Percentiles rank a stretch among this genome's conserved stretches.
Evolutionary conservation across 108 stramenopile genomes (phyloP).

Genomic region (Skeletonema costatum): DNA sequence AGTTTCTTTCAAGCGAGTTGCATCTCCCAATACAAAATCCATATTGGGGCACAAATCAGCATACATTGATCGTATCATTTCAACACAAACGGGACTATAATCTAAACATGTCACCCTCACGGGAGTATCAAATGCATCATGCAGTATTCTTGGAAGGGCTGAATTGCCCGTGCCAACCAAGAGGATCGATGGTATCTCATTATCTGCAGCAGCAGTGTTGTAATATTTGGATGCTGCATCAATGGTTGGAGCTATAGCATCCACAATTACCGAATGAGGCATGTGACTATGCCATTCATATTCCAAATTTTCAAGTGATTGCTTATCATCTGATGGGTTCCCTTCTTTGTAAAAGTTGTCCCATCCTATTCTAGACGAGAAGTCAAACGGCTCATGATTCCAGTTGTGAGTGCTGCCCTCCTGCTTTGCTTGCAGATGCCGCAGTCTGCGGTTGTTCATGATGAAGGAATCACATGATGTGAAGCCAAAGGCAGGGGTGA

Average conservation of each 20-base stretch:
- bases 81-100: conserved; percentile 65
- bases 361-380: conserved; percentile 68
- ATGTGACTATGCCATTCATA: conserved; percentile 81
- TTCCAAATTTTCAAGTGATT: conserved; percentile 8
- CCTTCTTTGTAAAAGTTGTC: conserved; percentile 58
- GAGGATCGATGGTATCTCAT: conserved; percentile 40
- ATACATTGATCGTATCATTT: conserved; percentile 50
- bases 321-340: conserved; percentile 7
- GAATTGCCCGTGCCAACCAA: conserved; percentile 76
- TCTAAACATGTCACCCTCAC: conserved; percentile 59
- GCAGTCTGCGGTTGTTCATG: not conserved
- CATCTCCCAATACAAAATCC: conserved; percentile 76
- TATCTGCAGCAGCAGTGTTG: not conserved
- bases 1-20: conserved; percentile 36
- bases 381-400: conserved; percentile 57
- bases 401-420: conserved; percentile 1
- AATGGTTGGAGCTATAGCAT: conserved; percentile 41
- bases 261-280: conserved; percentile 49
- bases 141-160: conserved; percentile 50
- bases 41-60: conserved; percentile 22
- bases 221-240: not conserved
- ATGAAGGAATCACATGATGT: too few relatives aligned
- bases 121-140: conserved; percentile 31
- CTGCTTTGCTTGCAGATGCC: not conserved
- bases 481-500: too few relatives aligned